These are phyloP conservation scores for Amphicarpaea edgeworthii DNA, from an alignment of 306 rosid genomes.

Conservation along the genomic window DNA sequence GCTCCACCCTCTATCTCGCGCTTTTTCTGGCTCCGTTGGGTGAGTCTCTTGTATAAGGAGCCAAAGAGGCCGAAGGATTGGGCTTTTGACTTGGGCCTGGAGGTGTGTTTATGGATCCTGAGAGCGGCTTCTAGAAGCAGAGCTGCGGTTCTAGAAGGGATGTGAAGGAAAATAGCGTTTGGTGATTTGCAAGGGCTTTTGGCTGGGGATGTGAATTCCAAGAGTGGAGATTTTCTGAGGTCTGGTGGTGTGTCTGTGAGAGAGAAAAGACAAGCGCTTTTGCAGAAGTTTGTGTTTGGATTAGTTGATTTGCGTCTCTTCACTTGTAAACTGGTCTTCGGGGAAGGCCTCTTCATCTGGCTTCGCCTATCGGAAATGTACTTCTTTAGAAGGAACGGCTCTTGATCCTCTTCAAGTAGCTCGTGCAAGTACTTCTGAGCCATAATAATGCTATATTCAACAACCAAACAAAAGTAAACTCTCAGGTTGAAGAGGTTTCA, in stretches of 20 bases:
- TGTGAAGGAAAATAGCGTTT: conserved; percentile 74
- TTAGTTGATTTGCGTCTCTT: conserved; percentile 53
- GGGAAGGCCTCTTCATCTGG: conserved; percentile 50
- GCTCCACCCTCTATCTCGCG: conserved; percentile 50
- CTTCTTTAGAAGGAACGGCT: conserved; percentile 63
- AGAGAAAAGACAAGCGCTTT: conserved; percentile 75
- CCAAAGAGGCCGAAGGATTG: conserved; percentile 69
- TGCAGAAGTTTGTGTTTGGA: conserved; percentile 51
- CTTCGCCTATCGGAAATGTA: conserved; percentile 68
- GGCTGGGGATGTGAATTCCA: conserved; percentile 71
- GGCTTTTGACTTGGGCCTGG: conserved; percentile 44
- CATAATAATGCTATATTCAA: conserved; percentile 41
- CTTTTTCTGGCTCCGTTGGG: conserved; percentile 49
- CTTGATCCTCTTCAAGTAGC: conserved; percentile 71
- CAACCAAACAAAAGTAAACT: neutral
- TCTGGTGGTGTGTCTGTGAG: conserved; percentile 72
- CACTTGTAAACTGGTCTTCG: conserved; percentile 47
- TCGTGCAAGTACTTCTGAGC: conserved; percentile 61
- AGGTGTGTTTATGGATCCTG: conserved; percentile 79
- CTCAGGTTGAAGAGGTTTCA: conserved; percentile 50
- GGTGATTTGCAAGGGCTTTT: conserved; percentile 75
- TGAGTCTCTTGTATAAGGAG: conserved; percentile 71
- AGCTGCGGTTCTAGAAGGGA: conserved; percentile 77
- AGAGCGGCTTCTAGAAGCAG: conserved; percentile 90
- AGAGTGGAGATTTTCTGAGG: conserved; percentile 71